These are phyloP conservation scores for Rhodotorula sp. DNA, from an alignment of 1,284 basidiomycete species.

Conservation along the genomic window DNA sequence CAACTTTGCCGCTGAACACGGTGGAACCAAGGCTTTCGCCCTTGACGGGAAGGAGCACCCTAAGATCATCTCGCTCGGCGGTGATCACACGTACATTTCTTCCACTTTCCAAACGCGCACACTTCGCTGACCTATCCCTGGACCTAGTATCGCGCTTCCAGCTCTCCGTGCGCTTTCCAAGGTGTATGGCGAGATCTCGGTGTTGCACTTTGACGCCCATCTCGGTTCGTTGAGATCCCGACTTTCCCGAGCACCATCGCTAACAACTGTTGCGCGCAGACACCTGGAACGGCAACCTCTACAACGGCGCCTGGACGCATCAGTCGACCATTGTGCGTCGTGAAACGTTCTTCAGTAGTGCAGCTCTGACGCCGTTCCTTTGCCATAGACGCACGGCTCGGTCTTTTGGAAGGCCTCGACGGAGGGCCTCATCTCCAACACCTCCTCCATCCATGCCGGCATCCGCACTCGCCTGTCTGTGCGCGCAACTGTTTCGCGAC, in stretches of 20 bases:
- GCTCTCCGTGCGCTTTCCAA: slow-evolving; percentile 52
- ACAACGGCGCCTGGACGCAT: slow-evolving; percentile 32
- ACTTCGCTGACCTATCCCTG: not conserved
- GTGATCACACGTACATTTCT: slow-evolving; percentile 50
- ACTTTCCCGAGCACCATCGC: not conserved
- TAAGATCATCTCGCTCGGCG: slow-evolving; percentile 53
- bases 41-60: slow-evolving; percentile 35
- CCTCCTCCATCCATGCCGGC: slow-evolving; percentile 49
- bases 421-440: slow-evolving; percentile 53
- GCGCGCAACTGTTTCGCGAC: not conserved
- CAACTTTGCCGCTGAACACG: slow-evolving; percentile 13
- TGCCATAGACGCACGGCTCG: slow-evolving; percentile 49
- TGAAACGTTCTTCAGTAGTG: not conserved
- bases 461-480: slow-evolving; percentile 45
- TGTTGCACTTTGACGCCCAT: slow-evolving; percentile 56
- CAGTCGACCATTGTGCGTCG: slow-evolving; percentile 37
- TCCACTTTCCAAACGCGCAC: too few species aligned
- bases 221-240: slow-evolving; percentile 27
- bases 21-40: slow-evolving; percentile 19
- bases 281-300: slow-evolving; percentile 22
- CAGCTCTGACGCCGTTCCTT: not conserved
- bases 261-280: not conserved
- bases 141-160: slow-evolving; percentile 50
- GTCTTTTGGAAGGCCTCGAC: slow-evolving; percentile 55
- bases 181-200: slow-evolving; percentile 54